phyloP scores from a whole-genome alignment of 768 basidiomycete species.

The Gautieria morchelliformis region DNA sequence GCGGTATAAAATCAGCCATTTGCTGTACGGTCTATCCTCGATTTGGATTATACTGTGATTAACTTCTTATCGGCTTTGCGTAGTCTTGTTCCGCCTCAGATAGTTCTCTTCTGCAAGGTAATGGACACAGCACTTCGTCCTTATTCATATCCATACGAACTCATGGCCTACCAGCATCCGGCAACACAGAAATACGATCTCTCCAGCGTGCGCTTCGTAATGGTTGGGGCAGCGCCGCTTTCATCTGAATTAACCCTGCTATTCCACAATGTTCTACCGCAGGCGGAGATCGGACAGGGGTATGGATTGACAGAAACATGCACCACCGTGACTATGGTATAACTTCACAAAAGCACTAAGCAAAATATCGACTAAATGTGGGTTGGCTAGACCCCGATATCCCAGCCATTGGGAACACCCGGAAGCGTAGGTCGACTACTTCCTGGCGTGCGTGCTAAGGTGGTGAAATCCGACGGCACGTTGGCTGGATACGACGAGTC shows the following conservation, averaged over 20 bases:
- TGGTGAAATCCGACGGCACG: conserved; percentile 50
- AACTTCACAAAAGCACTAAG: conserved; percentile 9
- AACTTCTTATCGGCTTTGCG: background rate
- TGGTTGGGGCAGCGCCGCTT: conserved; percentile 17
- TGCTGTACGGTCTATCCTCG: background rate
- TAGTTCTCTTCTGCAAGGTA: conserved; percentile 16
- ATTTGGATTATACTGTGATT: background rate
- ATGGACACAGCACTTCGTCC: background rate
- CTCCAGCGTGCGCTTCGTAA: conserved; percentile 13
- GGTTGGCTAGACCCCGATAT: background rate
- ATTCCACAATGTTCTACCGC: conserved; percentile 13
- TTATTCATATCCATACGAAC: background rate
- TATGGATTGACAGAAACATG: conserved; percentile 63
- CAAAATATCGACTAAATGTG: background rate
- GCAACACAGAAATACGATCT: conserved; percentile 17
- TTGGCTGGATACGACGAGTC: conserved; percentile 44
- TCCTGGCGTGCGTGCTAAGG: conserved; percentile 44
- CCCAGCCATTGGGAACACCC: conserved; percentile 28
- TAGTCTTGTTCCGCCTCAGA: conserved; percentile 17
- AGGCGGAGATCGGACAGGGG: conserved; percentile 38
- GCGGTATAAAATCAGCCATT: conserved; percentile 14
- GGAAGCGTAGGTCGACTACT: conserved; percentile 53
- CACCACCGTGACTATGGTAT: conserved; percentile 42
- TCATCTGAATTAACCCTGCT: conserved; percentile 12
- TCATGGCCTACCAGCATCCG: conserved; percentile 12